Evolutionary conservation across 2,329 filamentous ascomycete genomes (phyloP).

Genomic region (Penicillium palitans): DNA sequence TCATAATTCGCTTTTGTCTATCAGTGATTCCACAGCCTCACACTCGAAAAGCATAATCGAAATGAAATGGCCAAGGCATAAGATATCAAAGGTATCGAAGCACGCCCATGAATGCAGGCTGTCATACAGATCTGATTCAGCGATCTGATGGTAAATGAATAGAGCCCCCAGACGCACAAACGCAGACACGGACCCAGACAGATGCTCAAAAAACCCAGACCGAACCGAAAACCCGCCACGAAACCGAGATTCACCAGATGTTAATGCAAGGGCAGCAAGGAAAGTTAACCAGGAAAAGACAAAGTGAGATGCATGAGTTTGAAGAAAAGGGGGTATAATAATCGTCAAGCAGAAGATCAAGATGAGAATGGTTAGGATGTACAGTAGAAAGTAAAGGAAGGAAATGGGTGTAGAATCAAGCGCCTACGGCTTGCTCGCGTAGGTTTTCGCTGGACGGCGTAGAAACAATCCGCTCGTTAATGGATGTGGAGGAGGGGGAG

Average conservation of each 20-base stretch:
- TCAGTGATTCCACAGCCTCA: not conserved
- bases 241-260: conserved; percentile 8
- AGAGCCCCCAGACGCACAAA: not conserved
- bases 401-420: conserved; percentile 6
- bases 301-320: conserved; percentile 13
- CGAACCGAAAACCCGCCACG: conserved; percentile 1
- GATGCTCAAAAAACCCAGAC: conserved; percentile 6
- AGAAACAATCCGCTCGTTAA: conserved; percentile 20
- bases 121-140: not conserved
- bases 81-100: not conserved
- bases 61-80: not conserved
- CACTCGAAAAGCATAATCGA: conserved; percentile 4
- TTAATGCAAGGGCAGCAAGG: conserved; percentile 16
- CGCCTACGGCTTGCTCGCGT: conserved; percentile 24
- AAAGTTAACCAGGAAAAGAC: conserved; percentile 12
- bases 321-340: conserved; percentile 18
- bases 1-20: conserved; percentile 15
- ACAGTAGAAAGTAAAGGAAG: conserved; percentile 15
- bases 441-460: conserved; percentile 25
- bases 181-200: not conserved
- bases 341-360: conserved; percentile 17
- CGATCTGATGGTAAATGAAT: not conserved
- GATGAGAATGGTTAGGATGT: conserved; percentile 21
- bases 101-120: not conserved
- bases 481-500: conserved; percentile 20